Evolutionary conservation across 1,284 basidiomycete species (phyloP), one percentile per base, ranked within the genome.

Genomic region (Apiotrichum siamense): DNA sequence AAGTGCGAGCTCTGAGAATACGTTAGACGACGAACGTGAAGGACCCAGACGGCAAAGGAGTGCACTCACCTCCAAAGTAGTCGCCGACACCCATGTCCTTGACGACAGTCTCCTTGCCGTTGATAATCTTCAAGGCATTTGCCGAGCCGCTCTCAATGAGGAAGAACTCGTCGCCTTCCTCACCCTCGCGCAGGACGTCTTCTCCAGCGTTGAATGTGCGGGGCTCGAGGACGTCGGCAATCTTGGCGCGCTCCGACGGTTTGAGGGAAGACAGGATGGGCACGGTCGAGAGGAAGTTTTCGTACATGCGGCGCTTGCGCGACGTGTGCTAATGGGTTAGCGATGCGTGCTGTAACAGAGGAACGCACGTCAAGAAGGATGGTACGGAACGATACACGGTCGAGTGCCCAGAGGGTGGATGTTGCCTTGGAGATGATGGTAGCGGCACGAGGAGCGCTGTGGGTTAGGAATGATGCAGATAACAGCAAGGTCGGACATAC

Each of bases 311-410:
- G 47, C 94, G 80, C 59, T 91, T 84, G 54, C 87, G 79, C 60
- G 91, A 86, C 32, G 89, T 89, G 52, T 78, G 77, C 69, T 74
- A n/a, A 20, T 27, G 17, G 32, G 47, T 69, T 53, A 61, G 46
- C 46, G 15, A 2, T n/a, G 23, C 18, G 12, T 36, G 15, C 17
- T 10, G 6, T 20, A 39, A 27, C 17, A 4, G n/a, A n/a, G n/a
- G n/a, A n/a, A 61, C 71, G 66, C 48, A 72, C 71, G 70, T 88
- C 88, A 54, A 96, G 80, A 47, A 98, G 86, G 74, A 98, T 97
- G n/a, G 90, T 94, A 36, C 94, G 84, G 84, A 98, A 98, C 1
- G 93, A 97, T 64, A 96, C 90, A 48, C 94, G 86, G 76, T 98
- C 94, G 53, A 98, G 79, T 7, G 88, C 86, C 94, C 94, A 98